Evolutionary conservation across 2,329 filamentous ascomycete species (phyloP).

Genomic region (Aspergillus unguis): DNA sequence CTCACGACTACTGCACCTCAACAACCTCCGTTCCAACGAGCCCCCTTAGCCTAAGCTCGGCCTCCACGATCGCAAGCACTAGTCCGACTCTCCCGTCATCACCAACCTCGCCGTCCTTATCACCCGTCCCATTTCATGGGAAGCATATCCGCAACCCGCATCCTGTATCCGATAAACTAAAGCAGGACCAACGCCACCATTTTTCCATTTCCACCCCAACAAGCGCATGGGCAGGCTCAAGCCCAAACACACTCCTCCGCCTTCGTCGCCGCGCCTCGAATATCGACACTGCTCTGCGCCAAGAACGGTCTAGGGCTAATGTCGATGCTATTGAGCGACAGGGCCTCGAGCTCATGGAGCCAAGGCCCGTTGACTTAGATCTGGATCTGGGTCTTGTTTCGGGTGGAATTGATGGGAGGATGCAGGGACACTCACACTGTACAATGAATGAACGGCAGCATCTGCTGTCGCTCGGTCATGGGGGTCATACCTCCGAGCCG

Average conservation of each 20-base stretch:
- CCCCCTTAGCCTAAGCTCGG: conserved; percentile 30
- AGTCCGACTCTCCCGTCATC: conserved; percentile 26
- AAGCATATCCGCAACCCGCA: conserved; percentile 21
- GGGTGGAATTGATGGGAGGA: conserved; percentile 13
- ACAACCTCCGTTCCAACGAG: conserved; percentile 21
- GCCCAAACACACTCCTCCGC: conserved; percentile 28
- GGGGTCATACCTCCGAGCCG: conserved; percentile 15
- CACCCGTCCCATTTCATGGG: conserved; percentile 17
- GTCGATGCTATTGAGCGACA: conserved; percentile 39
- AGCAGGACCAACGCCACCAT: conserved; percentile 17
- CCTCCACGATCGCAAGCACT: conserved; percentile 13
- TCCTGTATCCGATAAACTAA: conserved; percentile 8
- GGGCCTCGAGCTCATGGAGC: conserved; percentile 45
- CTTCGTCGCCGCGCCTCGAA: conserved; percentile 43
- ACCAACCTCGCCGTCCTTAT: conserved; percentile 22
- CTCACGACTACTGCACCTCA: conserved; percentile 19
- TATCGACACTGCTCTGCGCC: conserved; percentile 43
- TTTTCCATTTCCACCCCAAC: no score
- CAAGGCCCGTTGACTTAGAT: conserved; percentile 38
- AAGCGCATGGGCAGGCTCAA: conserved; percentile 25
- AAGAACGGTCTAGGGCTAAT: conserved; percentile 40
- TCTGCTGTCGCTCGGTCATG: no score
- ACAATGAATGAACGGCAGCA: no score
- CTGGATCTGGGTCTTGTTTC: conserved; percentile 5
- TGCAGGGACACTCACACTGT: conserved; percentile 17